Evolutionary conservation across 306 rosid species (phyloP).

Genomic region (Canavalia gladiata): DNA sequence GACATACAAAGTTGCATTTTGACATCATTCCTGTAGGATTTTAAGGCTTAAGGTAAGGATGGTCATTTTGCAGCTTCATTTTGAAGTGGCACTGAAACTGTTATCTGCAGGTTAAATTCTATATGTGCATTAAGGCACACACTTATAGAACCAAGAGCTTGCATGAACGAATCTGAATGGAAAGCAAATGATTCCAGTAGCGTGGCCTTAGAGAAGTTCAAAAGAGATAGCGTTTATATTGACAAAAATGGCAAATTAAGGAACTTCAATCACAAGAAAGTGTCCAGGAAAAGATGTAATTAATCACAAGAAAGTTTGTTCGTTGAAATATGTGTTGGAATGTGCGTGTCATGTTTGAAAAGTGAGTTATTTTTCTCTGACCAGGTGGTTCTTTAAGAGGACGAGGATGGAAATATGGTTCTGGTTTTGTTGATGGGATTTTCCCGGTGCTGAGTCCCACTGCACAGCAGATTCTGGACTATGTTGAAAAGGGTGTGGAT

Average conservation of each 20-base stretch:
- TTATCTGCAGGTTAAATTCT: constrained; percentile 50
- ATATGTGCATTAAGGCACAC: constrained; percentile 44
- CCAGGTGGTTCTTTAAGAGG: constrained; percentile 97
- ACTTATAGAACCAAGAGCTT: constrained; percentile 51
- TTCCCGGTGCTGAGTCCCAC: constrained; percentile 87
- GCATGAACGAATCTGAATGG: constrained; percentile 51
- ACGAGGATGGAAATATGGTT: constrained; percentile 92
- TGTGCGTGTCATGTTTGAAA: constrained; percentile 33
- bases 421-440: constrained; percentile 95
- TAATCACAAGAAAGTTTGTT: constrained; percentile 1
- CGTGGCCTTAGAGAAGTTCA: constrained; percentile 69
- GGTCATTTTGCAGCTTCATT: neutral
- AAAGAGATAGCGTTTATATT: constrained; percentile 74
- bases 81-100: constrained; percentile 41
- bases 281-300: constrained; percentile 85
- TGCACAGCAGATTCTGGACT: constrained; percentile 72
- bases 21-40: neutral
- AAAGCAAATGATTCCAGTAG: constrained; percentile 61
- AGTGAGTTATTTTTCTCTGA: constrained; percentile 32
- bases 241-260: constrained; percentile 83
- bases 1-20: neutral
- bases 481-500: constrained; percentile 66
- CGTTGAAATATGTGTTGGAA: constrained; percentile 33
- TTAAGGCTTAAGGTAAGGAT: neutral
- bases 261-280: constrained; percentile 82